These are phyloP conservation scores for Tylopilus balloui DNA, from an alignment of 768 basidiomycete species.

Conservation along the genomic window DNA sequence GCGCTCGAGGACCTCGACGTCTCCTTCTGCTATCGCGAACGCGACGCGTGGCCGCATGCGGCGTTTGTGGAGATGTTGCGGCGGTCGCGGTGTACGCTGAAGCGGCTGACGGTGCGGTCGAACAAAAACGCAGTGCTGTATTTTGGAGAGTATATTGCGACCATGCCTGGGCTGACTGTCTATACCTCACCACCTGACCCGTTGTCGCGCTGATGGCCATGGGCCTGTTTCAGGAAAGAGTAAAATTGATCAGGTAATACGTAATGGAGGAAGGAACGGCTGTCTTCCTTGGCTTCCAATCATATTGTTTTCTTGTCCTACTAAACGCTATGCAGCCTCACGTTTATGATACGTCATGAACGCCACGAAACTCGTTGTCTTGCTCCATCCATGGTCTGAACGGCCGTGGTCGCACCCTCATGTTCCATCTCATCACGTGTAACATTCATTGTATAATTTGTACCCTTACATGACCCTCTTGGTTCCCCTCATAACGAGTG, in stretches of 20 bases:
- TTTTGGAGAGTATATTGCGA: conserved; percentile 21
- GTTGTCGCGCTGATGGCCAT: not conserved
- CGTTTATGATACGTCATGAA: not conserved
- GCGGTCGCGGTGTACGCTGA: conserved; percentile 25
- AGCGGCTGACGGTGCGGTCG: conserved; percentile 23
- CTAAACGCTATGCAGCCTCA: not conserved
- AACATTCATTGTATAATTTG: not conserved
- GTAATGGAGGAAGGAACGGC: no score
- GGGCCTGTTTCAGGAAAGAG: no score
- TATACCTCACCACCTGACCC: conserved; percentile 8
- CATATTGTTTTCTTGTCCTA: no score
- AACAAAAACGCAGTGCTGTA: conserved; percentile 19
- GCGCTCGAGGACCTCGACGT: conserved; percentile 31
- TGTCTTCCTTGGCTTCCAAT: no score
- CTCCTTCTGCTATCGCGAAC: conserved; percentile 29
- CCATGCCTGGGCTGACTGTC: conserved; percentile 19
- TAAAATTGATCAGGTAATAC: no score
- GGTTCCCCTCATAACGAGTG: not conserved
- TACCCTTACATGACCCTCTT: not conserved
- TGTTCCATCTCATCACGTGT: not conserved
- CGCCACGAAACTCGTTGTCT: not conserved
- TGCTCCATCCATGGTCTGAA: not conserved
- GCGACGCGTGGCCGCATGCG: conserved; percentile 26
- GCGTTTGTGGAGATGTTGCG: conserved; percentile 22
- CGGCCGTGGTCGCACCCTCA: not conserved